Conservation (phyloP, 495 filamentous ascomycete genomes). For the Halenospora varia region DNA sequence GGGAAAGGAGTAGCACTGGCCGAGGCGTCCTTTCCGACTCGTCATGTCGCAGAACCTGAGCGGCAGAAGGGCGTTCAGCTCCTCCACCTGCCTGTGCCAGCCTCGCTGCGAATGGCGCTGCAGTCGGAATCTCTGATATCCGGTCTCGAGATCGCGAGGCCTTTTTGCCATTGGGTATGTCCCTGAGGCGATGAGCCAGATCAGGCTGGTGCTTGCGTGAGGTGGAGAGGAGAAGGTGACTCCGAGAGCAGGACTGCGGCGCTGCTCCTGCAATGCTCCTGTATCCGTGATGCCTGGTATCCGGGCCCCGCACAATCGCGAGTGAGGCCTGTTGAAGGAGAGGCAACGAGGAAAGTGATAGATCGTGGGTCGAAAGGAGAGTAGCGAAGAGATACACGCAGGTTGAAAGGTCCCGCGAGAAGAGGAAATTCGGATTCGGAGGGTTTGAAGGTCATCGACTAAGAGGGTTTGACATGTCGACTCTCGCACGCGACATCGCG, state of each 20-base stretch:
- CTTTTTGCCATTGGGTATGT: constrained; percentile 16
- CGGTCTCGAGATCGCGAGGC: constrained; percentile 12
- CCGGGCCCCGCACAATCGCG: constrained; percentile 1
- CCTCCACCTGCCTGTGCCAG: constrained; percentile 1
- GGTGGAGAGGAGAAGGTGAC: constrained; percentile 4
- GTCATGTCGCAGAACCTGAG: constrained; percentile 1
- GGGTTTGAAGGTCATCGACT: constrained; percentile 3
- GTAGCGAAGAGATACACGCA: neutral
- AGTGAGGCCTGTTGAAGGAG: constrained; percentile 7
- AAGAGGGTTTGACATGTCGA: constrained; percentile 10
- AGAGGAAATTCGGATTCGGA: constrained; percentile 6
- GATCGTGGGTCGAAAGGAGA: constrained; percentile 9
- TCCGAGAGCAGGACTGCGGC: constrained; percentile 5
- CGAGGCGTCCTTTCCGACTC: constrained; percentile 1
- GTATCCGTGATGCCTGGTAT: constrained; percentile 1
- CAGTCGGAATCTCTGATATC: constrained; percentile 9
- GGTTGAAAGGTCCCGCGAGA: neutral
- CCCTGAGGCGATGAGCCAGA: constrained; percentile 5
- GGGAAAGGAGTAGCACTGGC: neutral
- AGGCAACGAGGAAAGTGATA: neutral
- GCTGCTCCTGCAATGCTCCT: constrained; percentile 2
- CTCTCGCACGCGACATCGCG: constrained; percentile 4
- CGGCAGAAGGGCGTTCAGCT: constrained; percentile 4
- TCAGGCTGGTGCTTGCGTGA: constrained; percentile 4
- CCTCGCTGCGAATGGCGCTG: constrained; percentile 3